Evolutionary conservation across 352 stramenopile species (phyloP), one percentile per base, ranked within the genome.

Genomic region (Phytophthora nicotianae): DNA sequence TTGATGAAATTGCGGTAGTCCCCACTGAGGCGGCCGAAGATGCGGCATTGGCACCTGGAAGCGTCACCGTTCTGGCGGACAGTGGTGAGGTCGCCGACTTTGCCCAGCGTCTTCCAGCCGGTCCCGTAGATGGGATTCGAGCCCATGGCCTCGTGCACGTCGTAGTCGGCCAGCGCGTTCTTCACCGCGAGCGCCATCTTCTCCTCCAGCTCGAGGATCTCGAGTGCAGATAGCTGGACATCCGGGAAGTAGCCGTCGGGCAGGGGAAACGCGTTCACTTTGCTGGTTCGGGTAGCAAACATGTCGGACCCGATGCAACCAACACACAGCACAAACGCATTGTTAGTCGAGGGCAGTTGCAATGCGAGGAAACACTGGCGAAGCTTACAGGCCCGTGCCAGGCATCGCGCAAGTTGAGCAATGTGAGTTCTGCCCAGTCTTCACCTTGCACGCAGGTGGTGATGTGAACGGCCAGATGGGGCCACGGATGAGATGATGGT

Each of bases 1-100:
- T 88, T 78, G 66, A 90, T 70, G 47, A 84, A 75, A 46, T 88
- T 76, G 29, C 70, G 65, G 62, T 84, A 90, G 62, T 90, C 72
- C 21, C 77, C 72, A 19, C 60, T 62, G 40, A 89, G 56, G 26
- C 74, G 68, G 4, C 79, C 81, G 49, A 88, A 87, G 52, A 89
- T 71, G 29, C 81, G 81, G 55, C 63, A 83, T 50, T 77, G 62
- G 33, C 70, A 63, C 2, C 52, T 52, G 9, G 55, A 21, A 7
- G 49, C 47, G 58, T 62, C 59, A 10, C 58, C 55, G 8, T 50
- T 62, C 37, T 70, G 57, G 21, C 59, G 41, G n/a, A 76, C 50
- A 7, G 67, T 57, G 16, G 63, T 74, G 67, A 79, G 66, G 23
- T 60, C 62, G 19, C 48, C 67, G 3, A 66, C 66, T 13, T 43